Evolutionary conservation across 805 yeast species (phyloP).

Genomic region (Candida vaughaniae): DNA sequence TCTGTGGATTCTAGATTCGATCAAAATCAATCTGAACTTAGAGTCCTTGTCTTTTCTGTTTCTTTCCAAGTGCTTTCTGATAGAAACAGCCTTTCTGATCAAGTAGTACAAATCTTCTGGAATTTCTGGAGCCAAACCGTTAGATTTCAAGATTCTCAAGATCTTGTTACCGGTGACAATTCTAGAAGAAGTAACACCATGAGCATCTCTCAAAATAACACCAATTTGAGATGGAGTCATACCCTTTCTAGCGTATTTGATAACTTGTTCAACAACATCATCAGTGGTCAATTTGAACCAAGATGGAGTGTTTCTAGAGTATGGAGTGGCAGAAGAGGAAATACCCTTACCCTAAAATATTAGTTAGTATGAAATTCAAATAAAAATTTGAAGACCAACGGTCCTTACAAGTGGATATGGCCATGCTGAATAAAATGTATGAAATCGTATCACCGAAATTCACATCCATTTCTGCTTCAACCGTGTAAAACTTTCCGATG

Average conservation of each 20-base stretch:
- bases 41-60: conserved; percentile 99
- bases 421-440: too few species aligned
- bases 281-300: conserved; percentile 99
- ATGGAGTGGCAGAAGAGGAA: conserved; percentile 98
- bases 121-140: conserved; percentile 99
- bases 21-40: conserved; percentile 99
- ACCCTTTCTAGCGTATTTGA: conserved; percentile 99
- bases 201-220: conserved; percentile 99
- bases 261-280: conserved; percentile 94
- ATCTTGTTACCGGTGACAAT: conserved; percentile 99
- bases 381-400: too few species aligned
- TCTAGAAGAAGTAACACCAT: conserved; percentile 98
- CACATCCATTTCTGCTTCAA: too few species aligned
- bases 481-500: too few species aligned
- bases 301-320: conserved; percentile 97
- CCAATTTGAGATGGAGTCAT: conserved; percentile 99
- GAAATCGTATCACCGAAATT: too few species aligned
- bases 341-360: conserved; percentile 91
- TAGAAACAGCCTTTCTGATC: conserved; percentile 99
- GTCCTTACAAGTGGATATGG: too few species aligned
- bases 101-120: conserved; percentile 99
- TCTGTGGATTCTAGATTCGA: conserved; percentile 99
- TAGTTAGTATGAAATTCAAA: conserved; percentile 12
- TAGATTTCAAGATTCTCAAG: conserved; percentile 97
- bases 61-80: conserved; percentile 99